A percentile compares a stretch with the other conserved stretches of the same genome.
These are phyloP conservation scores for Candolleomyces aberdarensis DNA, from an alignment of 768 basidiomycete genomes.

Conservation along the genomic window DNA sequence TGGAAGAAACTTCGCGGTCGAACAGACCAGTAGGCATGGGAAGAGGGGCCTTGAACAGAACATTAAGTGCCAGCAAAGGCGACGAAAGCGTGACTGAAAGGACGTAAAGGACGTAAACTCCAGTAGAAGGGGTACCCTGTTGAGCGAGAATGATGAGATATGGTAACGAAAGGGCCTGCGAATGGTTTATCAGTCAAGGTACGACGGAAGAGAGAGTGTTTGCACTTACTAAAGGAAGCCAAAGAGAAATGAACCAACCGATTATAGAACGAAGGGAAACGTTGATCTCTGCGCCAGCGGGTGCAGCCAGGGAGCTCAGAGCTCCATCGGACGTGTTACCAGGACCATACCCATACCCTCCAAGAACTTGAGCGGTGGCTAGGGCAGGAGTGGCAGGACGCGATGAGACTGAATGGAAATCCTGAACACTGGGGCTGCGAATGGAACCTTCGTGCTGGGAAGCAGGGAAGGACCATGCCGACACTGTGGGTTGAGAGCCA, in stretches of 20 bases:
- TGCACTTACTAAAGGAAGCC: slow-evolving; percentile 63
- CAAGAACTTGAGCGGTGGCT: slow-evolving; percentile 59
- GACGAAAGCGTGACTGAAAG: slow-evolving; percentile 68
- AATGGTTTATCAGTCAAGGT: neutral
- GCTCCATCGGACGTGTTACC: slow-evolving; percentile 49
- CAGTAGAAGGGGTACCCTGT: slow-evolving; percentile 32
- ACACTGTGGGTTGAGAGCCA: slow-evolving; percentile 53
- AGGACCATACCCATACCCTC: slow-evolving; percentile 64
- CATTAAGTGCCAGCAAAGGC: slow-evolving; percentile 60
- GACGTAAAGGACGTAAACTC: slow-evolving; percentile 48
- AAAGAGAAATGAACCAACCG: slow-evolving; percentile 66
- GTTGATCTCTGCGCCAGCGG: slow-evolving; percentile 47
- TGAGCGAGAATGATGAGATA: slow-evolving; percentile 50
- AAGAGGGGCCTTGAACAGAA: slow-evolving; percentile 57
- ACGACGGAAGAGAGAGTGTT: neutral
- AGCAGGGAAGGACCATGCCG: slow-evolving; percentile 69
- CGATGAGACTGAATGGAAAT: slow-evolving; percentile 41
- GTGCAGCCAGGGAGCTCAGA: slow-evolving; percentile 40
- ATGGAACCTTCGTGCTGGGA: slow-evolving; percentile 34
- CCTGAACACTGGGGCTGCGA: slow-evolving; percentile 35
- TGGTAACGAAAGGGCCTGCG: slow-evolving; percentile 59
- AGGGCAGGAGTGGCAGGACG: slow-evolving; percentile 53
- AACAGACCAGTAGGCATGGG: slow-evolving; percentile 69
- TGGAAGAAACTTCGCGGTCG: slow-evolving; percentile 38
- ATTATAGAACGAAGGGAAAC: slow-evolving; percentile 52